Evolutionary conservation across 1,139 yeast genomes (phyloP).

Genomic region (Suhomyces chickasaworum): DNA sequence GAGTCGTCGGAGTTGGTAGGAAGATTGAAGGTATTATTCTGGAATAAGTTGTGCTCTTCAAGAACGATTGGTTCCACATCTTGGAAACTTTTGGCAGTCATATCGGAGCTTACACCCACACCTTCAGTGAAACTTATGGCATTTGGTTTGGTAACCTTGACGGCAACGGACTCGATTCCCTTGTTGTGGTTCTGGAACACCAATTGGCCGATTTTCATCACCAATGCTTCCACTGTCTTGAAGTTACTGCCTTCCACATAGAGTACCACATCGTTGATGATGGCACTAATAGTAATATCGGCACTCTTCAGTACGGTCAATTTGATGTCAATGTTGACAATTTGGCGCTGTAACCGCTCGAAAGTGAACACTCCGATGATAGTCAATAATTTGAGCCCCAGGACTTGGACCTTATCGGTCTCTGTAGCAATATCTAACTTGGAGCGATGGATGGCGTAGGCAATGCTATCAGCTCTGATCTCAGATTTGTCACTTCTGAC

Average conservation of each 20-base stretch:
- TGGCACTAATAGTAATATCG: constrained; percentile 32
- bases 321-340: constrained; percentile 61
- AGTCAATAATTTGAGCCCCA: constrained; percentile 62
- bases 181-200: constrained; percentile 43
- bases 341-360: constrained; percentile 80
- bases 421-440: constrained; percentile 14
- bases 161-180: constrained; percentile 40
- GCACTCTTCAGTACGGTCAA: constrained; percentile 34
- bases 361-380: constrained; percentile 90
- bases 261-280: constrained; percentile 49
- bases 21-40: constrained; percentile 15
- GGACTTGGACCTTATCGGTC: constrained; percentile 40
- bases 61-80: constrained; percentile 26
- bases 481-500: constrained; percentile 55
- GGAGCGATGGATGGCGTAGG: constrained; percentile 38
- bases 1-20: constrained; percentile 20
- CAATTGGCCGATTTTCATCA: constrained; percentile 68
- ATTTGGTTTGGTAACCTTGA: constrained; percentile 78
- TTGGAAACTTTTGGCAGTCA: constrained; percentile 43
- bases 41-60: neutral
- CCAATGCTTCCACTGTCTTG: constrained; percentile 92
- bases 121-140: constrained; percentile 87
- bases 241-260: constrained; percentile 77
- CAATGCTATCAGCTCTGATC: constrained; percentile 55
- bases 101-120: constrained; percentile 78